These are phyloP conservation scores for Clavaria fumosa DNA, from an alignment of 768 basidiomycete species.

Conservation along the genomic window DNA sequence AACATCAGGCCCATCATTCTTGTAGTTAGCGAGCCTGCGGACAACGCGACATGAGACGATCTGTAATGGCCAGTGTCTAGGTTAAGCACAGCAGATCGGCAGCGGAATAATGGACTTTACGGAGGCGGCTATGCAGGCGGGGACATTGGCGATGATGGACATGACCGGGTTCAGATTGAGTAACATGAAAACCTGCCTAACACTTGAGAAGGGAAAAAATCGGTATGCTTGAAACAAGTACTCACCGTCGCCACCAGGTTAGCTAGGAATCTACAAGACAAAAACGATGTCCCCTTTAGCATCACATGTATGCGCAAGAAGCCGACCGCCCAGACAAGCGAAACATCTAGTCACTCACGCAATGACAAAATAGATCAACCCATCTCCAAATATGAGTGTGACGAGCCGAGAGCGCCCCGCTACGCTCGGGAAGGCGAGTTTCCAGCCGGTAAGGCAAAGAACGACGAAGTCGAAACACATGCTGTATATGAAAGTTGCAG, in stretches of 20 bases:
- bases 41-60: slow-evolving; percentile 35
- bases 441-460: slow-evolving; percentile 42
- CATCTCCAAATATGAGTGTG: slow-evolving; percentile 54
- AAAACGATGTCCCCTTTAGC: slow-evolving; percentile 10
- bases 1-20: slow-evolving; percentile 17
- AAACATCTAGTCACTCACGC: slow-evolving; percentile 31
- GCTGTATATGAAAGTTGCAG: slow-evolving; percentile 54
- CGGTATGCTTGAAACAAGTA: slow-evolving; percentile 1
- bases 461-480: slow-evolving; percentile 60
- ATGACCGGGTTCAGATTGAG: slow-evolving; percentile 37
- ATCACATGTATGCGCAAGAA: background rate
- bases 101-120: slow-evolving; percentile 21
- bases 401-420: slow-evolving; percentile 40
- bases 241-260: slow-evolving; percentile 42
- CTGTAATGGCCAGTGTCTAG: slow-evolving; percentile 12
- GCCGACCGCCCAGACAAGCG: background rate
- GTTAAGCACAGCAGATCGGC: background rate
- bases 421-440: slow-evolving; percentile 30
- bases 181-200: slow-evolving; percentile 30
- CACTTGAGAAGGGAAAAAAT: slow-evolving; percentile 1
- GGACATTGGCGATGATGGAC: slow-evolving; percentile 42
- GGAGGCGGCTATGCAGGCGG: slow-evolving; percentile 42
- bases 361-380: slow-evolving; percentile 55
- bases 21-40: slow-evolving; percentile 29
- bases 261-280: slow-evolving; percentile 37